Evolutionary conservation across 805 yeast genomes (phyloP).

Genomic region (Isabelozyma rhagii): DNA sequence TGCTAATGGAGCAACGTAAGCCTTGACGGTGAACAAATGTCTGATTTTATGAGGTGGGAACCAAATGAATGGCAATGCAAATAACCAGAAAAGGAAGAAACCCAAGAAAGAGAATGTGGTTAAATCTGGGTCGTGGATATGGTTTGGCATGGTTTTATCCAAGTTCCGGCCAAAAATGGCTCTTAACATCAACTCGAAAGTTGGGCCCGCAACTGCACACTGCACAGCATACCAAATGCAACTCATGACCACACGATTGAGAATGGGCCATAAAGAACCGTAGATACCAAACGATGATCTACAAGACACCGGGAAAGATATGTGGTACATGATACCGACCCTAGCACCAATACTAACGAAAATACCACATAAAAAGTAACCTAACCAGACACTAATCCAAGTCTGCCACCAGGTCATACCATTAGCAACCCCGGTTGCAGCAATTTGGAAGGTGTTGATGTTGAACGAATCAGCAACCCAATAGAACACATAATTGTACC

Average conservation of each 20-base stretch:
- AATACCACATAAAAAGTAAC: constrained; percentile 66
- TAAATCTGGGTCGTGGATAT: constrained; percentile 55
- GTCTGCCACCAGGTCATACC: constrained; percentile 86
- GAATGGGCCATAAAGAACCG: constrained; percentile 84
- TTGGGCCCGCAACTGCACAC: constrained; percentile 76
- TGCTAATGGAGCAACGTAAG: constrained; percentile 75
- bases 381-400: constrained; percentile 87
- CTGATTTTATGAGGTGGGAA: constrained; percentile 79
- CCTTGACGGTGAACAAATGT: constrained; percentile 80
- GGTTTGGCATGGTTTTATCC: constrained; percentile 60
- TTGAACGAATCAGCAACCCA: constrained; percentile 92
- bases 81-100: constrained; percentile 80
- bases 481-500: constrained; percentile 75
- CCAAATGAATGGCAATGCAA: constrained; percentile 76
- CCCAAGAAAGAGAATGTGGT: constrained; percentile 71
- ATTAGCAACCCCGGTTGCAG: constrained; percentile 72
- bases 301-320: constrained; percentile 79
- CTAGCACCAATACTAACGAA: constrained; percentile 73
- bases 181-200: constrained; percentile 58
- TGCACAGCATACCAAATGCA: constrained; percentile 88
- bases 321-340: constrained; percentile 76
- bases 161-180: constrained; percentile 70
- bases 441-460: constrained; percentile 88
- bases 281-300: constrained; percentile 84
- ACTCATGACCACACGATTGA: constrained; percentile 86